A percentile compares a stretch with the other conserved stretches of the same genome.
Conservation (phyloP, 495 filamentous ascomycete species). For the Chaetomium tenue region DNA sequence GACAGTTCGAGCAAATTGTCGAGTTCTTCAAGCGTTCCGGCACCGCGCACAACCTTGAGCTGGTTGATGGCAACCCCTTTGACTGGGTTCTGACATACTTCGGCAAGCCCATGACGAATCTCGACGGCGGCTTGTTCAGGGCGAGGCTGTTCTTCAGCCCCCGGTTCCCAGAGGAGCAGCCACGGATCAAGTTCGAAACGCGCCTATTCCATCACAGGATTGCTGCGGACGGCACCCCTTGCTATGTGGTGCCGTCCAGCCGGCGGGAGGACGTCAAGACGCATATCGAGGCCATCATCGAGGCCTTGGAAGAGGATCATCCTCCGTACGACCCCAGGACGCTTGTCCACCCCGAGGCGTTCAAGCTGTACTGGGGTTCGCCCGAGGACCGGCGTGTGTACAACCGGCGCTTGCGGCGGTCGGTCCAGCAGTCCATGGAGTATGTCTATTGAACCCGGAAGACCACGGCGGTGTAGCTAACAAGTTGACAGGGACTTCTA, state of each 20-base stretch:
- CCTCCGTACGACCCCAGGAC: slow-evolving; percentile 90
- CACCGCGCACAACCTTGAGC: slow-evolving; percentile 66
- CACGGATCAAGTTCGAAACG: slow-evolving; percentile 77
- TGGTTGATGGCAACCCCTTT: slow-evolving; percentile 72
- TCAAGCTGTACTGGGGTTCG: slow-evolving; percentile 82
- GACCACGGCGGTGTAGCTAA: neutral
- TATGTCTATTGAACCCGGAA: slow-evolving; percentile 23
- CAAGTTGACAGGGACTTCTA: slow-evolving; percentile 22
- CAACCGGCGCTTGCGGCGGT: slow-evolving; percentile 70
- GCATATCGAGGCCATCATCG: slow-evolving; percentile 84
- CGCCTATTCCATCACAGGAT: slow-evolving; percentile 88
- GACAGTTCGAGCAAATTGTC: slow-evolving; percentile 80
- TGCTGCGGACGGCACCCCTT: slow-evolving; percentile 70
- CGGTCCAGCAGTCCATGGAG: slow-evolving; percentile 58
- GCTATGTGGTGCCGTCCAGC: slow-evolving; percentile 65
- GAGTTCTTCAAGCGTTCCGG: slow-evolving; percentile 68
- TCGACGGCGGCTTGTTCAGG: slow-evolving; percentile 87
- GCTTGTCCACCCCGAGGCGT: slow-evolving; percentile 81
- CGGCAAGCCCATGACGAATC: slow-evolving; percentile 86
- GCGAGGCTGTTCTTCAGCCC: slow-evolving; percentile 80
- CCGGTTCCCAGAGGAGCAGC: slow-evolving; percentile 89
- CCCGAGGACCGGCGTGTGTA: slow-evolving; percentile 78
- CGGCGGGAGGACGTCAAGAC: slow-evolving; percentile 74
- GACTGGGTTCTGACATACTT: slow-evolving; percentile 73
- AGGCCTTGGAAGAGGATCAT: slow-evolving; percentile 76